Evolutionary conservation across 345 rosid genomes (phyloP).

Genomic region (Odontarrhena argentea): DNA sequence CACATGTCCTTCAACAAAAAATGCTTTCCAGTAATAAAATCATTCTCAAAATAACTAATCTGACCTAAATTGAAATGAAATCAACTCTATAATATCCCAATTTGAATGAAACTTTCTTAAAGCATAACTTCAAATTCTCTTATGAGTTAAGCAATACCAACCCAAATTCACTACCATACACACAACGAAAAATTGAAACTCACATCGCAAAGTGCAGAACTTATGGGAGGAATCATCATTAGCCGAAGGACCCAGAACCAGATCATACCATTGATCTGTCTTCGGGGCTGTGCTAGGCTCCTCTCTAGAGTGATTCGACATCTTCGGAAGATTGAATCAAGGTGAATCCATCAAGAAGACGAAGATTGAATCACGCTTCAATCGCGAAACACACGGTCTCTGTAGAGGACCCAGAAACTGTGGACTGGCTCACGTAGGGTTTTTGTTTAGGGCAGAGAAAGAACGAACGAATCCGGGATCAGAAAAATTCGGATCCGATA

Average conservation of each 20-base stretch:
- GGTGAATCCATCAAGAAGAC: constrained; percentile 24
- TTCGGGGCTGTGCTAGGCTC: constrained; percentile 69
- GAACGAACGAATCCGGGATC: constrained; percentile 23
- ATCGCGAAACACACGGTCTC: constrained; percentile 13
- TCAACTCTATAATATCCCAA: not conserved
- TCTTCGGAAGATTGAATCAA: constrained; percentile 32
- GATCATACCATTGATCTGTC: constrained; percentile 81
- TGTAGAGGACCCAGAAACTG: constrained; percentile 23
- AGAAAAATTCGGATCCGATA: constrained; percentile 27
- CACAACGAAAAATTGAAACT: constrained; percentile 30
- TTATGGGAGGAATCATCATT: constrained; percentile 60
- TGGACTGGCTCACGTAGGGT: constrained; percentile 29
- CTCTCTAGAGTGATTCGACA: constrained; percentile 65
- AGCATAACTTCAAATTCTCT: too few relatives aligned
- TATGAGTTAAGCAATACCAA: not conserved
- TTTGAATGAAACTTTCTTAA: not conserved
- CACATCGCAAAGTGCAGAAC: constrained; percentile 73
- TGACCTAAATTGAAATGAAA: not conserved
- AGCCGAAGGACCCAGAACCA: constrained; percentile 69
- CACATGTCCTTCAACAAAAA: constrained; percentile 4
- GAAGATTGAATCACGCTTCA: constrained; percentile 6
- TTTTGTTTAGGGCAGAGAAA: constrained; percentile 29
- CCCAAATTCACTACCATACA: not conserved
- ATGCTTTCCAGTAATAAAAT: not conserved
- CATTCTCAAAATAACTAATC: constrained; percentile 1